Percentiles rank a stretch among this genome's conserved stretches.
Conservation (phyloP, 441 rosid genomes). For the Brassica balearica region DNA sequence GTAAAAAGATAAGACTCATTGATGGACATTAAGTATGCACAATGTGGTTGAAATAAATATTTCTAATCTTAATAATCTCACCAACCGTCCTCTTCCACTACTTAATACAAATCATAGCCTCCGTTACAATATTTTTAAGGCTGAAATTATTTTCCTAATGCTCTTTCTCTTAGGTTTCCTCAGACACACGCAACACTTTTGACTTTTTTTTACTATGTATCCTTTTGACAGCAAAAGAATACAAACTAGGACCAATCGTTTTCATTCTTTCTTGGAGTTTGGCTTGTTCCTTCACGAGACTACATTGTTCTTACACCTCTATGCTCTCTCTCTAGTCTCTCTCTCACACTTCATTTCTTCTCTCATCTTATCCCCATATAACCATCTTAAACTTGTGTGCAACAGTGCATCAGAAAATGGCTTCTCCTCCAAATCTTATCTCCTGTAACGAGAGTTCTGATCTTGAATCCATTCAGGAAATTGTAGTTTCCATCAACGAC, state of each 20-base stretch:
- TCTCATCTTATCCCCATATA: slow-evolving; percentile 44
- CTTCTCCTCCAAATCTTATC: slow-evolving; percentile 45
- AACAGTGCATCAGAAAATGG: slow-evolving; percentile 44
- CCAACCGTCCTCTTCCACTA: slow-evolving; percentile 38
- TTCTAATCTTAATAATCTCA: background rate
- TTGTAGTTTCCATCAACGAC: slow-evolving; percentile 56
- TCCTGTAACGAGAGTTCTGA: slow-evolving; percentile 48
- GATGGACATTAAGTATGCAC: background rate
- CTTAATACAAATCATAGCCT: slow-evolving; percentile 20
- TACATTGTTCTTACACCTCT: slow-evolving; percentile 34
- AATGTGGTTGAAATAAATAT: slow-evolving; percentile 21
- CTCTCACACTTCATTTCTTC: slow-evolving; percentile 24
- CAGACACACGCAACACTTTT: slow-evolving; percentile 43
- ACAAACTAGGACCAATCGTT: slow-evolving; percentile 45
- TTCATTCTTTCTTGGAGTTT: slow-evolving; percentile 26
- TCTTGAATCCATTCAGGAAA: slow-evolving; percentile 51
- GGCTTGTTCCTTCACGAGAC: slow-evolving; percentile 46
- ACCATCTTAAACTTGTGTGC: slow-evolving; percentile 23
- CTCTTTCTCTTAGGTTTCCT: slow-evolving; percentile 35
- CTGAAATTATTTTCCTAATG: background rate
- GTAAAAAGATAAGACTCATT: background rate
- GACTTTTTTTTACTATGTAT: slow-evolving; percentile 38
- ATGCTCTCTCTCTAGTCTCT: background rate
- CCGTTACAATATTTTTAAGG: background rate
- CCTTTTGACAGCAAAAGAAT: slow-evolving; percentile 43